Evolutionary conservation across 805 yeast genomes (phyloP).

Genomic region (Tetrapisispora phaffii): DNA sequence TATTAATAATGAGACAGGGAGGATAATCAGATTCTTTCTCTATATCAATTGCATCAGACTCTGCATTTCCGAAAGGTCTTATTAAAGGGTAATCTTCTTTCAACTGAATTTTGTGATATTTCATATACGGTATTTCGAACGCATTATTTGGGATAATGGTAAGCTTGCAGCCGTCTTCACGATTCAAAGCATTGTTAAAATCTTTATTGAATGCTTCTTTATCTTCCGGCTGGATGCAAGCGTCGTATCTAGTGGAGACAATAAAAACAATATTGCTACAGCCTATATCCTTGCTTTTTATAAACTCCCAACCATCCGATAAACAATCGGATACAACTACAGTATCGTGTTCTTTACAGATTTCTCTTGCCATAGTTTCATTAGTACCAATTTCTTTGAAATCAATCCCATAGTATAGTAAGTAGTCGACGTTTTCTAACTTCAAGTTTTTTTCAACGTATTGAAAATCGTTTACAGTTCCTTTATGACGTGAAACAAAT

Average conservation of each 20-base stretch:
- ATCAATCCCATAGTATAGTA: background rate
- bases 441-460: constrained; percentile 6
- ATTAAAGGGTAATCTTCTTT: constrained; percentile 5
- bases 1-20: constrained; percentile 4
- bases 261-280: constrained; percentile 7
- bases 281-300: constrained; percentile 4
- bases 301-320: constrained; percentile 9
- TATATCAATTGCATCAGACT: background rate
- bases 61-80: constrained; percentile 7
- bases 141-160: constrained; percentile 5
- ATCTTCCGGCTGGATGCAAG: background rate
- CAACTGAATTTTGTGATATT: background rate
- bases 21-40: background rate
- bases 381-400: background rate
- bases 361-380: constrained; percentile 3
- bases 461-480: constrained; percentile 6
- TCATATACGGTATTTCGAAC: constrained; percentile 5
- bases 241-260: constrained; percentile 6
- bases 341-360: constrained; percentile 5
- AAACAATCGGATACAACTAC: constrained; percentile 7
- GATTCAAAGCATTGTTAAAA: constrained; percentile 6
- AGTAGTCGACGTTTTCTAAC: constrained; percentile 7
- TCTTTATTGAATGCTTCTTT: constrained; percentile 1
- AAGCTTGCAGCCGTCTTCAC: constrained; percentile 6
- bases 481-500: constrained; percentile 8